These are phyloP conservation scores for Fusarium nelsonii DNA, from an alignment of 2,329 filamentous ascomycete genomes.

Conservation along the genomic window DNA sequence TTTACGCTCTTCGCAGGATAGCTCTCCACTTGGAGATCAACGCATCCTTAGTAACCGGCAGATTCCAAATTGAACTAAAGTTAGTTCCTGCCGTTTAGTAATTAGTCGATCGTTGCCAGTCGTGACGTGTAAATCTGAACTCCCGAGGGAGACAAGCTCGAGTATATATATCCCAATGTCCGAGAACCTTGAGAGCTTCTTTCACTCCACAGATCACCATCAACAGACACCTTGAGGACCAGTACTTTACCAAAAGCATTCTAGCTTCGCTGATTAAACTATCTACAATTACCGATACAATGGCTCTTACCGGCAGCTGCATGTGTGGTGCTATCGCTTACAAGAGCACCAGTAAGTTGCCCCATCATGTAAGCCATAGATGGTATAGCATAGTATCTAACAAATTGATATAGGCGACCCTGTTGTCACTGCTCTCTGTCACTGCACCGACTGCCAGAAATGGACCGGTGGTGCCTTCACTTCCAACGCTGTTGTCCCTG, in stretches of 20 bases:
- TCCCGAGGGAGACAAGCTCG: conserved; percentile 3
- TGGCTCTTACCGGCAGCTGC: conserved; percentile 52
- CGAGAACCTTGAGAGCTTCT: conserved; percentile 43
- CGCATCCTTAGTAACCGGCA: neutral
- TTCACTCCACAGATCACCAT: conserved; percentile 28
- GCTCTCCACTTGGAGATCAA: conserved; percentile 17
- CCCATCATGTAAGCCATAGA: neutral
- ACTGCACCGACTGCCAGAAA: conserved; percentile 68
- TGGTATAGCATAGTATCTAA: neutral
- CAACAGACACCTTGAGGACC: conserved; percentile 33
- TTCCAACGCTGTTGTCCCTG: conserved; percentile 64
- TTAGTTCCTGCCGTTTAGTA: conserved; percentile 1
- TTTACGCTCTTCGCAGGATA: neutral
- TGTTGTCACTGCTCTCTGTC: conserved; percentile 61
- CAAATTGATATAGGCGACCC: conserved; percentile 53
- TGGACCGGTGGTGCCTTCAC: conserved; percentile 68
- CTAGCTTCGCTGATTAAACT: conserved; percentile 12
- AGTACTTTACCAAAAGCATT: conserved; percentile 18
- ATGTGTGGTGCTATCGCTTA: conserved; percentile 54
- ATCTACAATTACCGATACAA: conserved; percentile 12
- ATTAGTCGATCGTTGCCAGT: conserved; percentile 1
- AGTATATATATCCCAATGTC: conserved; percentile 39
- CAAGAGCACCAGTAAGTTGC: conserved; percentile 51
- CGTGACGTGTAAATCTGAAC: conserved; percentile 9
- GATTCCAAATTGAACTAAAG: conserved; percentile 27